These are phyloP conservation scores for Cystoisospora suis DNA, from an alignment of 169 alveolate species.

Conservation along the genomic window DNA sequence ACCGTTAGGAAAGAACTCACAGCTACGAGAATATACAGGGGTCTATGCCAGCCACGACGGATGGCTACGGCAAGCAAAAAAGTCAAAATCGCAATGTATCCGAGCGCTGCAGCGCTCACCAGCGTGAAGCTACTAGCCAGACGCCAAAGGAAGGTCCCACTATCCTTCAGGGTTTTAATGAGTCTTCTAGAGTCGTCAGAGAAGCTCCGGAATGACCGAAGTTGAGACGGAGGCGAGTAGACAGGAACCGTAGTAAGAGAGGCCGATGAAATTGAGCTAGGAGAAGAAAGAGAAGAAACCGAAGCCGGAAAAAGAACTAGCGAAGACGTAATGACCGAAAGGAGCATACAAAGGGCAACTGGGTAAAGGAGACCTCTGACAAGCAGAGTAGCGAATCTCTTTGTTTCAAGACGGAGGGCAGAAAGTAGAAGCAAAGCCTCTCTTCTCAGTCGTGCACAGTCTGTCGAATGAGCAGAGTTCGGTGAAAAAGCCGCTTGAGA, in stretches of 20 bases:
- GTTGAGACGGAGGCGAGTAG: not conserved
- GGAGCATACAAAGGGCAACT: not conserved
- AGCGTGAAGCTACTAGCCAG: not conserved
- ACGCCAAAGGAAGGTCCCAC: too few species aligned
- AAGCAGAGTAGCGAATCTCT: not conserved
- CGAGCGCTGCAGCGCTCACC: not conserved
- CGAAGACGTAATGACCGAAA: not conserved
- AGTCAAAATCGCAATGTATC: not conserved
- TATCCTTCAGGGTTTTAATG: too few species aligned
- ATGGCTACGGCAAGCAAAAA: not conserved
- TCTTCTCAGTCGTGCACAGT: too few species aligned
- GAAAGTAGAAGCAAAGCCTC: too few species aligned
- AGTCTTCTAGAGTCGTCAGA: too few species aligned
- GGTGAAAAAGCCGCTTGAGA: too few species aligned
- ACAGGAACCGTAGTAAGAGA: not conserved
- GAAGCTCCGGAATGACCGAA: not conserved
- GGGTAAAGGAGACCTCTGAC: not conserved
- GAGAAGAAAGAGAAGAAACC: not conserved
- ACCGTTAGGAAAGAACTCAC: too few species aligned
- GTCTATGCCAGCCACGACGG: not conserved
- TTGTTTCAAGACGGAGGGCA: not conserved
- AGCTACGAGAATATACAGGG: not conserved
- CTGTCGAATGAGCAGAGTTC: too few species aligned
- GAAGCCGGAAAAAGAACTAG: not conserved
- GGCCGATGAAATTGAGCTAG: not conserved